Percentiles rank a stretch among this genome's conserved stretches.
phyloP scores from a whole-genome alignment of 352 stramenopile genomes.

The Pythium brassicae region DNA sequence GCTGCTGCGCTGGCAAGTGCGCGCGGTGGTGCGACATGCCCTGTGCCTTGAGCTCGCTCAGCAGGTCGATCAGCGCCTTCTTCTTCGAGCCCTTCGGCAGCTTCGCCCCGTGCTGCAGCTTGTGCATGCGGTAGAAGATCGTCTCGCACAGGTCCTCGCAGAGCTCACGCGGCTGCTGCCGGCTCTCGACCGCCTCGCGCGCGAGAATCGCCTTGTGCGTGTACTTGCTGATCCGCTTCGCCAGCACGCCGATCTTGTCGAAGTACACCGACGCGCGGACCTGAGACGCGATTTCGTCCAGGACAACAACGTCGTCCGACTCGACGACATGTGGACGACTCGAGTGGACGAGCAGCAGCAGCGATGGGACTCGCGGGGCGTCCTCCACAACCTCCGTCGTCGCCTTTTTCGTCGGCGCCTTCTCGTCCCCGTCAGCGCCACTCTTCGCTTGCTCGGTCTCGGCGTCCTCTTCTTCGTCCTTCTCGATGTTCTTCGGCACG shows the following conservation, averaged over 20 bases:
- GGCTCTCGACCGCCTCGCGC: constrained; percentile 42
- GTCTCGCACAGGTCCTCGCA: constrained; percentile 89
- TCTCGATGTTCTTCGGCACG: constrained; percentile 26
- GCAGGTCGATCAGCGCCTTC: constrained; percentile 95
- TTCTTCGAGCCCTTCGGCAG: constrained; percentile 96
- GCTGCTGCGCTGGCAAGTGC: constrained; percentile 66
- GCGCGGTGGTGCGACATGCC: constrained; percentile 78
- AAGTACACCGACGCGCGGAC: constrained; percentile 31
- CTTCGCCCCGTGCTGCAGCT: constrained; percentile 71
- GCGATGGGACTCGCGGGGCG: constrained; percentile 3
- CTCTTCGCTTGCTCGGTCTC: background rate
- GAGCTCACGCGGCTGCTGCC: constrained; percentile 67
- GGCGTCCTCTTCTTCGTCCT: constrained; percentile 8
- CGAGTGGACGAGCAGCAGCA: constrained; percentile 11
- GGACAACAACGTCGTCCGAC: constrained; percentile 2
- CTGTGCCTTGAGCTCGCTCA: constrained; percentile 85
- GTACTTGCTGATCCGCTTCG: constrained; percentile 77
- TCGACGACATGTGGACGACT: constrained; percentile 1
- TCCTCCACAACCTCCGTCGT: background rate
- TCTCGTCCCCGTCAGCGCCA: too few relatives aligned
- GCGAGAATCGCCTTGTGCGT: constrained; percentile 67
- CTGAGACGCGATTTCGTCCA: background rate
- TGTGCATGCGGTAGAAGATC: constrained; percentile 95
- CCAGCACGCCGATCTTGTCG: constrained; percentile 46
- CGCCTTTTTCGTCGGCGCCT: constrained; percentile 1